These are phyloP conservation scores for Penicillium decumbens DNA, from an alignment of 2,329 filamentous ascomycete genomes.

Conservation along the genomic window DNA sequence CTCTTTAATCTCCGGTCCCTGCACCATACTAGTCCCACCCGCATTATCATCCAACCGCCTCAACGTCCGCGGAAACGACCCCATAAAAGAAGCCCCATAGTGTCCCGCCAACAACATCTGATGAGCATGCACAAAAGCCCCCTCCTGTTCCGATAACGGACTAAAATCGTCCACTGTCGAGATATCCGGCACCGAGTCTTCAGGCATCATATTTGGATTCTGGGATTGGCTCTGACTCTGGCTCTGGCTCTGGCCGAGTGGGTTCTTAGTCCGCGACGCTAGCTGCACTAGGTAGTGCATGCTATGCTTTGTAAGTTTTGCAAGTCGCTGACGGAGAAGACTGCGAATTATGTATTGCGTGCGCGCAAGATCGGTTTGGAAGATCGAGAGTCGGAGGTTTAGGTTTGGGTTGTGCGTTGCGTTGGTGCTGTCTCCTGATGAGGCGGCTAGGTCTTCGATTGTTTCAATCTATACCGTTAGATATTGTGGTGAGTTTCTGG, in stretches of 20 bases:
- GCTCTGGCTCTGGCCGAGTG: slow-evolving; percentile 15
- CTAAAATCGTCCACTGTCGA: slow-evolving; percentile 41
- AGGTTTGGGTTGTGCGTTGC: slow-evolving; percentile 78
- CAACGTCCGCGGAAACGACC: slow-evolving; percentile 70
- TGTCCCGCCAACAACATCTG: slow-evolving; percentile 79
- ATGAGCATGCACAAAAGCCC: slow-evolving; percentile 77
- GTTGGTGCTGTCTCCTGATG: slow-evolving; percentile 38
- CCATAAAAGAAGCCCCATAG: slow-evolving; percentile 79
- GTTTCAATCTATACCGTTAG: slow-evolving; percentile 52
- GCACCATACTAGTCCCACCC: slow-evolving; percentile 88
- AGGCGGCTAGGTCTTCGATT: slow-evolving; percentile 57
- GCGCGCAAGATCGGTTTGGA: slow-evolving; percentile 92
- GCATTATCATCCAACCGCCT: slow-evolving; percentile 86
- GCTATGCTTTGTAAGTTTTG: slow-evolving; percentile 57
- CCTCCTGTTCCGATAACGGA: slow-evolving; percentile 71
- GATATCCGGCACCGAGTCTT: slow-evolving; percentile 34
- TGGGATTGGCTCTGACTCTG: slow-evolving; percentile 13
- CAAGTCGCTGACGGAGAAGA: slow-evolving; percentile 75
- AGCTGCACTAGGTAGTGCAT: slow-evolving; percentile 48
- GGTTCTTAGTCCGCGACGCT: slow-evolving; percentile 15
- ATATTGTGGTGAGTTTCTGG: background rate
- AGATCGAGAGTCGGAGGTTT: slow-evolving; percentile 88
- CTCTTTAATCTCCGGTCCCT: slow-evolving; percentile 72
- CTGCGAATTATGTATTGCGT: slow-evolving; percentile 87
- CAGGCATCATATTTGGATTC: slow-evolving; percentile 12